A percentile compares a stretch with the other conserved stretches of the same genome.
Conservation (phyloP, 345 rosid species). For the Noccaea bulbosa region DNA sequence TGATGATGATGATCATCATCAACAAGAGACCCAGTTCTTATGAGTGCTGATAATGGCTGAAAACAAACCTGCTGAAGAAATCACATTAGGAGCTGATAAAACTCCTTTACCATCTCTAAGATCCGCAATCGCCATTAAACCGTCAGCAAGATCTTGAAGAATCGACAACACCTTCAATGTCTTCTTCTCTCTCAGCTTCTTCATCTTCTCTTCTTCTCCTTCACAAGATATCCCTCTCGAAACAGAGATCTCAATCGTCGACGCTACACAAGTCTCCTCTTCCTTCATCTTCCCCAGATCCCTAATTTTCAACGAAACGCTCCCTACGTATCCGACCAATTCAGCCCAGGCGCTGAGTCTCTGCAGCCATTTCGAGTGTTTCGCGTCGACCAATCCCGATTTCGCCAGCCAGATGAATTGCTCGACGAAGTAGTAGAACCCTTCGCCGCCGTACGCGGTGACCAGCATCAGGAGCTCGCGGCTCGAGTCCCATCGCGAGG, state of each 20-base stretch:
- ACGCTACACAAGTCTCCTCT: constrained; percentile 57
- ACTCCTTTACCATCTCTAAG: constrained; percentile 67
- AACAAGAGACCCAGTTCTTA: constrained; percentile 91
- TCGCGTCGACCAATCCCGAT: constrained; percentile 73
- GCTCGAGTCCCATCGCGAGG: constrained; percentile 53
- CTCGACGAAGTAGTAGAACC: constrained; percentile 77
- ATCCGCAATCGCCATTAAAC: constrained; percentile 79
- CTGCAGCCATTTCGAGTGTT: constrained; percentile 55
- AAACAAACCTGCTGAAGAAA: constrained; percentile 75
- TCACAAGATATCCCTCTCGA: constrained; percentile 52
- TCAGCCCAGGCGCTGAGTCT: constrained; percentile 83
- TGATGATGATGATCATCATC: constrained; percentile 32
- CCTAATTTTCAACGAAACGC: constrained; percentile 67
- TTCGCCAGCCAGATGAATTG: constrained; percentile 87
- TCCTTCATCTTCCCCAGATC: constrained; percentile 63
- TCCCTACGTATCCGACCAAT: constrained; percentile 73
- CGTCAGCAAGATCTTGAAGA: constrained; percentile 86
- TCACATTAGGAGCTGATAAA: constrained; percentile 56
- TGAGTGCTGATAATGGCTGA: constrained; percentile 89
- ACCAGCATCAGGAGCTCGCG: constrained; percentile 51
- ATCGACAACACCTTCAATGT: constrained; percentile 73
- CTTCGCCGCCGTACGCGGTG: constrained; percentile 80
- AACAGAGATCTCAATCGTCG: constrained; percentile 56
- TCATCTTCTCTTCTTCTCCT: constrained; percentile 59
- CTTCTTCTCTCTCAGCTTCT: constrained; percentile 69